phyloP scores from a whole-genome alignment of 768 basidiomycete species.

The Serendipita sp. region DNA sequence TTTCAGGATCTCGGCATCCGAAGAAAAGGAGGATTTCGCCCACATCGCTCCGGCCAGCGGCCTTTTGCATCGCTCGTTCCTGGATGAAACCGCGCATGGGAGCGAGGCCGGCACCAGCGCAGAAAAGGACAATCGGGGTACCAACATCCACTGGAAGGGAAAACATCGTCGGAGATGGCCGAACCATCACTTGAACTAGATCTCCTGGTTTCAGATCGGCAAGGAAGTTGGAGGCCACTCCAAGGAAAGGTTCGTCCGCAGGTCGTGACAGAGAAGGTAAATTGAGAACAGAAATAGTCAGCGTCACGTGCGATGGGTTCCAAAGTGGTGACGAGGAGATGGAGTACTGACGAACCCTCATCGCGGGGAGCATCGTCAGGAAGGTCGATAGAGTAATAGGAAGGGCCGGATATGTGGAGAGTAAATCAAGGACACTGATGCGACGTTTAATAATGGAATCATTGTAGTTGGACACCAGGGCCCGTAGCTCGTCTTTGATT shows the following conservation, averaged over 20 bases:
- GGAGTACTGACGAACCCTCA: constrained; percentile 35
- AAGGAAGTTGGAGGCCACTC: constrained; percentile 32
- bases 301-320: constrained; percentile 26
- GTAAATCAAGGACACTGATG: constrained; percentile 27
- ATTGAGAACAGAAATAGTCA: constrained; percentile 30
- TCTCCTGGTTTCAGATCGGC: constrained; percentile 25
- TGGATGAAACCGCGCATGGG: constrained; percentile 38
- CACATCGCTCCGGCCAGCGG: constrained; percentile 24
- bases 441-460: constrained; percentile 22
- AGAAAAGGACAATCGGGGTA: constrained; percentile 30
- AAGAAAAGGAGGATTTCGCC: constrained; percentile 30
- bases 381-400: constrained; percentile 23
- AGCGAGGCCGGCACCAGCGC: constrained; percentile 31
- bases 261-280: constrained; percentile 22
- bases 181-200: constrained; percentile 27
- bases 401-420: constrained; percentile 25
- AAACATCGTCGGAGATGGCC: constrained; percentile 25
- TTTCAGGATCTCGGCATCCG: constrained; percentile 27
- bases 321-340: constrained; percentile 34
- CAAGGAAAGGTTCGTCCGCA: constrained; percentile 22
- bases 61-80: constrained; percentile 31
- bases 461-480: constrained; percentile 18
- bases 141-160: constrained; percentile 26
- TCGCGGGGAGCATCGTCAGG: constrained; percentile 28
- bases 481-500: constrained; percentile 11